Conservation (phyloP, 441 rosid genomes). For the Macaranga tanarius region DNA sequence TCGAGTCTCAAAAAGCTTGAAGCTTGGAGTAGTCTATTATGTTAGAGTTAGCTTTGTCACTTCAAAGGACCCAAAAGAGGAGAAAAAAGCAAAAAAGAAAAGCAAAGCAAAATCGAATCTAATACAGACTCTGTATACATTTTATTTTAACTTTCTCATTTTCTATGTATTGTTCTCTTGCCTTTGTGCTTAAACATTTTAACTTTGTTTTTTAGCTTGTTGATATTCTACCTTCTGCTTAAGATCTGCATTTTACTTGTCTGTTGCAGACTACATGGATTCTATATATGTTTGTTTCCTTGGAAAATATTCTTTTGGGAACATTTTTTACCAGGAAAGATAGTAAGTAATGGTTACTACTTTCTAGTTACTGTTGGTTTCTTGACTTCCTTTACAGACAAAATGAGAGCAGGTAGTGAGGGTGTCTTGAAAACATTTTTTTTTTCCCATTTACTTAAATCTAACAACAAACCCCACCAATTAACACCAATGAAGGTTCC, state of each 20-base stretch:
- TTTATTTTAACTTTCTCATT: neutral
- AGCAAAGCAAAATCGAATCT: conserved; percentile 32
- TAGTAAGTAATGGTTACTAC: conserved; percentile 24
- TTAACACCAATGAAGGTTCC: conserved; percentile 34
- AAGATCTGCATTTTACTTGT: conserved; percentile 24
- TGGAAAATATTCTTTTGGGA: conserved; percentile 9
- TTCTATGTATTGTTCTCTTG: neutral
- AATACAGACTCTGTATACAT: conserved; percentile 18
- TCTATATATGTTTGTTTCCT: conserved; percentile 16
- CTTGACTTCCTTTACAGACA: conserved; percentile 17
- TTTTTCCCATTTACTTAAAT: conserved; percentile 13
- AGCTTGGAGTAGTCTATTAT: conserved; percentile 25
- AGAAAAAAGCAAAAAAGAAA: neutral
- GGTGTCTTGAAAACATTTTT: conserved; percentile 23
- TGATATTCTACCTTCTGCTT: conserved; percentile 1
- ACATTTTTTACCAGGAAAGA: conserved; percentile 31
- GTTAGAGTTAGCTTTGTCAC: conserved; percentile 14
- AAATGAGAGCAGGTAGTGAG: conserved; percentile 25
- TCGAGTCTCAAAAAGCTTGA: conserved; percentile 32
- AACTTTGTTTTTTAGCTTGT: neutral
- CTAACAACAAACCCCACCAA: conserved; percentile 35
- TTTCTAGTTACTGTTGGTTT: conserved; percentile 18
- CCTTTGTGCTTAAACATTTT: neutral
- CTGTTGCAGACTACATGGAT: neutral
- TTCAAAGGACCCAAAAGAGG: conserved; percentile 8